Evolutionary conservation across 768 basidiomycete species (phyloP).

Genomic region (Agaricus bisporus): DNA sequence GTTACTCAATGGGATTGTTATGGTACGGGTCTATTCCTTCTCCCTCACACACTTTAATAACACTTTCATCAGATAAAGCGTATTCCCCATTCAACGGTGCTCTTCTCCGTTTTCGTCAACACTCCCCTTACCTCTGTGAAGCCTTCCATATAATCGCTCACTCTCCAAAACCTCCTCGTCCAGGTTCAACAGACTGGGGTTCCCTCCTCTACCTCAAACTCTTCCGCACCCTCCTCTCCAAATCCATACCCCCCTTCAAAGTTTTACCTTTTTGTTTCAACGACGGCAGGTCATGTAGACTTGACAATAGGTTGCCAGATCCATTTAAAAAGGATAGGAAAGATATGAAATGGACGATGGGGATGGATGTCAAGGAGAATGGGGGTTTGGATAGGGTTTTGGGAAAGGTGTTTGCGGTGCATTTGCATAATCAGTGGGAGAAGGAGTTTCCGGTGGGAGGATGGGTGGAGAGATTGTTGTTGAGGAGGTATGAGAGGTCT

Average conservation of each 20-base stretch:
- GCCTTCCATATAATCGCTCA: slow-evolving; percentile 84
- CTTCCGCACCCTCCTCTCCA: slow-evolving; percentile 76
- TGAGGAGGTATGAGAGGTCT: slow-evolving; percentile 52
- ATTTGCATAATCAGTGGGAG: slow-evolving; percentile 95
- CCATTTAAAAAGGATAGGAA: slow-evolving; percentile 63
- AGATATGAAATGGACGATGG: slow-evolving; percentile 63
- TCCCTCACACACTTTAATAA: background rate
- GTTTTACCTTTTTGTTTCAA: slow-evolving; percentile 94
- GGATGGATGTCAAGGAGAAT: slow-evolving; percentile 51
- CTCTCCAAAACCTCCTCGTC: slow-evolving; percentile 61
- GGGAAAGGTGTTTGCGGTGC: slow-evolving; percentile 76
- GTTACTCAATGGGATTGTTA: slow-evolving; percentile 99
- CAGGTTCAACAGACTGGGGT: slow-evolving; percentile 91
- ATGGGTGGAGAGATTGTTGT: slow-evolving; percentile 80
- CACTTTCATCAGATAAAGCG: slow-evolving; percentile 27
- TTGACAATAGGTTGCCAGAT: slow-evolving; percentile 90
- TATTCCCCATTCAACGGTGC: slow-evolving; percentile 81
- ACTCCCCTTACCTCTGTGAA: slow-evolving; percentile 96
- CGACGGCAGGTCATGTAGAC: slow-evolving; percentile 85
- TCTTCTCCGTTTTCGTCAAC: slow-evolving; percentile 84
- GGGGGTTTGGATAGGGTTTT: slow-evolving; percentile 60
- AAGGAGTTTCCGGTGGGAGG: slow-evolving; percentile 78
- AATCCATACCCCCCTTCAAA: slow-evolving; percentile 76
- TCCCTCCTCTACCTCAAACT: slow-evolving; percentile 86
- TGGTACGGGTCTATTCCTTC: slow-evolving; percentile 57